Conservation (phyloP, 2,329 filamentous ascomycete genomes). For the Lasiodiplodia sp. region DNA sequence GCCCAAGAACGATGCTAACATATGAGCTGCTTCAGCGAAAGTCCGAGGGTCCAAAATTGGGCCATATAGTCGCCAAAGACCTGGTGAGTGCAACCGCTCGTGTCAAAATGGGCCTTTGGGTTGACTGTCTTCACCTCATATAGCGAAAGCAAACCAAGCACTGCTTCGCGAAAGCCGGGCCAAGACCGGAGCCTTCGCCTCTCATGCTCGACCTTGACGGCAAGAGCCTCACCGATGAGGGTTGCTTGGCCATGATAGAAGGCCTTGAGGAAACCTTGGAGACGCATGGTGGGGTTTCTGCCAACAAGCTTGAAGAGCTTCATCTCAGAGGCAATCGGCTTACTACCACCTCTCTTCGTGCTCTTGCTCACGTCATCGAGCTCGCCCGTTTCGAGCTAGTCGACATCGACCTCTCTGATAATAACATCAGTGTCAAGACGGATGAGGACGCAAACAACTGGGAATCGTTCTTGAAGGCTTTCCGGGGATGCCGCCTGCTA, state of each 20-base stretch:
- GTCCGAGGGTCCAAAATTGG: slow-evolving; percentile 55
- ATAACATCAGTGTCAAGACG: slow-evolving; percentile 51
- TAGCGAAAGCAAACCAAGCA: slow-evolving; percentile 43
- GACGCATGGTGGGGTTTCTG: slow-evolving; percentile 37
- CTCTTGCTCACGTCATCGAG: slow-evolving; percentile 51
- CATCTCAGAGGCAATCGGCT: slow-evolving; percentile 55
- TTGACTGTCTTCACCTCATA: slow-evolving; percentile 10
- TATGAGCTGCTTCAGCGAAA: slow-evolving; percentile 46
- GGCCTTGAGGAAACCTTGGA: slow-evolving; percentile 51
- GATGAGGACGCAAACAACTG: slow-evolving; percentile 50
- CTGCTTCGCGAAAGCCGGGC: slow-evolving; percentile 35
- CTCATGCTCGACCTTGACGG: slow-evolving; percentile 56
- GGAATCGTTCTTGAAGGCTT: slow-evolving; percentile 54
- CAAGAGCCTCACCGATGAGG: slow-evolving; percentile 56
- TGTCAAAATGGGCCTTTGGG: slow-evolving; percentile 37
- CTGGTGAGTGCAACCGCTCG: slow-evolving; percentile 43
- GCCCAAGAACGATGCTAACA: not conserved
- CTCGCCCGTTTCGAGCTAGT: slow-evolving; percentile 54
- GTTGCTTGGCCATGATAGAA: slow-evolving; percentile 51
- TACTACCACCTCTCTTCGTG: slow-evolving; percentile 50
- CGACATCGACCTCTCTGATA: slow-evolving; percentile 56
- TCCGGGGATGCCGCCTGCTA: slow-evolving; percentile 52
- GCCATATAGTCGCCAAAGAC: slow-evolving; percentile 54
- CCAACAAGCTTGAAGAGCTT: slow-evolving; percentile 54
- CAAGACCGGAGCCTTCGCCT: slow-evolving; percentile 38